These are phyloP conservation scores for Coemansia sp. DNA, from an alignment of 192 early-diverging fungal species.

Conservation along the genomic window DNA sequence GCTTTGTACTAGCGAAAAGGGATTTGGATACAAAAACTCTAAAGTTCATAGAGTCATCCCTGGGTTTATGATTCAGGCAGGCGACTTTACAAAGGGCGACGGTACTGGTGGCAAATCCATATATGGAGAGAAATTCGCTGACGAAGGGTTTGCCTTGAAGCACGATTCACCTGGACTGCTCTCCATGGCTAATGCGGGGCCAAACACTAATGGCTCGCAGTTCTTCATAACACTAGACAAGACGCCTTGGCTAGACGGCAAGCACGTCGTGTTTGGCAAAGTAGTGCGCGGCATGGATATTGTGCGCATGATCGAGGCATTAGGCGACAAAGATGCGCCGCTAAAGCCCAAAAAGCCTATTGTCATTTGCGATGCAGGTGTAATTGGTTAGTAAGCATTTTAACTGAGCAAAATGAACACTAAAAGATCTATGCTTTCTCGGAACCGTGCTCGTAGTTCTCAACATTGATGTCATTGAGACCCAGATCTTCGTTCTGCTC, in stretches of 20 bases:
- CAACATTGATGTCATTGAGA: slow-evolving; percentile 84
- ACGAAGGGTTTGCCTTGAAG: slow-evolving; percentile 75
- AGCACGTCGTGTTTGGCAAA: slow-evolving; percentile 82
- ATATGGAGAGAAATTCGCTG: slow-evolving; percentile 76
- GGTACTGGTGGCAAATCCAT: slow-evolving; percentile 84
- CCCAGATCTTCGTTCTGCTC: slow-evolving; percentile 89
- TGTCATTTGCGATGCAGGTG: slow-evolving; percentile 32
- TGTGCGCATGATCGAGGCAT: slow-evolving; percentile 74
- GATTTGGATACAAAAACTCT: slow-evolving; percentile 64
- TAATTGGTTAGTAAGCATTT: background rate
- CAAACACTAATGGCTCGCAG: slow-evolving; percentile 81
- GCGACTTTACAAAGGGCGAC: slow-evolving; percentile 76
- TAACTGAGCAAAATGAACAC: background rate
- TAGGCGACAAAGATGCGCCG: slow-evolving; percentile 40
- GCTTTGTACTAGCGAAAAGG: slow-evolving; percentile 52
- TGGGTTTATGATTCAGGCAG: slow-evolving; percentile 89
- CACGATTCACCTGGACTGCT: slow-evolving; percentile 69
- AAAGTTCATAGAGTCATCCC: slow-evolving; percentile 85
- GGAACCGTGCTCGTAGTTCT: slow-evolving; percentile 60
- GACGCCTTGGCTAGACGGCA: slow-evolving; percentile 76
- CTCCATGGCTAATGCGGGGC: slow-evolving; percentile 83
- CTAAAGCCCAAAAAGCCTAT: slow-evolving; percentile 28
- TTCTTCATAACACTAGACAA: slow-evolving; percentile 79
- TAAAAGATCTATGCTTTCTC: background rate
- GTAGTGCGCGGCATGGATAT: slow-evolving; percentile 81